phyloP scores from a whole-genome alignment of 192 early-diverging fungal species.

The Endogone sp. region DNA sequence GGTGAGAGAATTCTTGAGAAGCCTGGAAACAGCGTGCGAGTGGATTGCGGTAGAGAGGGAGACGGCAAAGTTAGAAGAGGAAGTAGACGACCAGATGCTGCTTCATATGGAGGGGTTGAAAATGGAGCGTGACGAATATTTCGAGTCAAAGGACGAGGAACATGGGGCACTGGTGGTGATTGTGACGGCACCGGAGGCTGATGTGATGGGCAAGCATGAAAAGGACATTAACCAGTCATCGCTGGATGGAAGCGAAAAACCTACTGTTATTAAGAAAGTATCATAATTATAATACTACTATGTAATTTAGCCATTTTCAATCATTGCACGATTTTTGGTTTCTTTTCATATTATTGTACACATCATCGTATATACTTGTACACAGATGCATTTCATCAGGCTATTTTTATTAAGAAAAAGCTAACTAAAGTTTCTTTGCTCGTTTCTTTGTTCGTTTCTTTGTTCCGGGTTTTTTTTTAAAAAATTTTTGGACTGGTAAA shows the following conservation, averaged over 20 bases:
- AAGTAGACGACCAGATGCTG: not conserved
- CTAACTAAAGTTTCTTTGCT: too few relatives aligned
- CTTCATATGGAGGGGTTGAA: not conserved
- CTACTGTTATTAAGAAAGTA: too few relatives aligned
- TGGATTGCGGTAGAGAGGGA: not conserved
- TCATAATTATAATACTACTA: too few relatives aligned
- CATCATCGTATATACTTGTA: too few relatives aligned
- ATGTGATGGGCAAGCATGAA: not conserved
- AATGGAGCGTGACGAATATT: not conserved
- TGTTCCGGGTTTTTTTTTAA: too few relatives aligned
- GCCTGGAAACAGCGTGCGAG: conserved; percentile 6
- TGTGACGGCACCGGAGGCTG: not conserved
- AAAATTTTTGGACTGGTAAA: too few relatives aligned
- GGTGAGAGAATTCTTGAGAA: conserved; percentile 5
- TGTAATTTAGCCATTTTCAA: too few relatives aligned
- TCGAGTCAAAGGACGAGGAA: not conserved
- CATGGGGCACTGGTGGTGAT: not conserved
- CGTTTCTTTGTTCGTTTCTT: too few relatives aligned
- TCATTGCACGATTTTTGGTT: too few relatives aligned
- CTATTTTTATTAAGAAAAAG: too few relatives aligned
- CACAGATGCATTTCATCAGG: too few relatives aligned
- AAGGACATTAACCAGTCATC: not conserved
- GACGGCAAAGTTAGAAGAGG: not conserved
- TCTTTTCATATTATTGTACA: too few relatives aligned
- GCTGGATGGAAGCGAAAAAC: not conserved